A percentile compares a stretch with the other conserved stretches of the same genome.
phyloP scores from a whole-genome alignment of 306 rosid species.

The Morella rubra region DNA sequence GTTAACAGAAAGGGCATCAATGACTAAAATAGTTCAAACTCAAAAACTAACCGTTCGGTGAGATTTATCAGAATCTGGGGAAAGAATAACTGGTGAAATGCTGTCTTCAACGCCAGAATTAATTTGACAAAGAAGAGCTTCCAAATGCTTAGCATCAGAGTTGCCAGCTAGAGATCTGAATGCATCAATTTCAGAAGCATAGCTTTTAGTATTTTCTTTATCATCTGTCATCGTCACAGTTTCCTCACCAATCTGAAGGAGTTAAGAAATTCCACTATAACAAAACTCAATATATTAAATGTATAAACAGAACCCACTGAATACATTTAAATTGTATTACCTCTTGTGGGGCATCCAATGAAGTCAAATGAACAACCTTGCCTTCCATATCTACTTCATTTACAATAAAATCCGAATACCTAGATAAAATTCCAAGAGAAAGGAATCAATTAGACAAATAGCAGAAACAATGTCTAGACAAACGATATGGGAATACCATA shows the following conservation, averaged over 20 bases:
- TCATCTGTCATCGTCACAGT: conserved; percentile 33
- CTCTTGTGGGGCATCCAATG: conserved; percentile 63
- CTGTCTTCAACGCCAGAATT: conserved; percentile 50
- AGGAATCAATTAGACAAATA: background rate
- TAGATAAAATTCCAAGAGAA: conserved; percentile 34
- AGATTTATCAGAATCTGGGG: conserved; percentile 73
- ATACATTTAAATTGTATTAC: conserved; percentile 17
- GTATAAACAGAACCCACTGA: background rate
- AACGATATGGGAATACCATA: background rate
- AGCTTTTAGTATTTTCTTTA: conserved; percentile 37
- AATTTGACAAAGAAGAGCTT: conserved; percentile 58
- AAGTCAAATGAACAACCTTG: conserved; percentile 63
- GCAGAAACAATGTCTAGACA: too few species aligned
- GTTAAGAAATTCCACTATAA: conserved; percentile 7
- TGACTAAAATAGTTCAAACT: conserved; percentile 7
- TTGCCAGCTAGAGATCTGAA: conserved; percentile 74
- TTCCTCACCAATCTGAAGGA: conserved; percentile 49
- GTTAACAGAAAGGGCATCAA: background rate
- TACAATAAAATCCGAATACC: conserved; percentile 94
- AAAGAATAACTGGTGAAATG: conserved; percentile 60
- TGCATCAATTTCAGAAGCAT: conserved; percentile 62
- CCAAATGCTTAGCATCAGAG: conserved; percentile 54
- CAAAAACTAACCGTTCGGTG: conserved; percentile 73
- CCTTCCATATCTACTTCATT: conserved; percentile 85
- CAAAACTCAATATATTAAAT: background rate